Evolutionary conservation across 345 rosid genomes (phyloP).

Genomic region (Carallia pectinifolia): DNA sequence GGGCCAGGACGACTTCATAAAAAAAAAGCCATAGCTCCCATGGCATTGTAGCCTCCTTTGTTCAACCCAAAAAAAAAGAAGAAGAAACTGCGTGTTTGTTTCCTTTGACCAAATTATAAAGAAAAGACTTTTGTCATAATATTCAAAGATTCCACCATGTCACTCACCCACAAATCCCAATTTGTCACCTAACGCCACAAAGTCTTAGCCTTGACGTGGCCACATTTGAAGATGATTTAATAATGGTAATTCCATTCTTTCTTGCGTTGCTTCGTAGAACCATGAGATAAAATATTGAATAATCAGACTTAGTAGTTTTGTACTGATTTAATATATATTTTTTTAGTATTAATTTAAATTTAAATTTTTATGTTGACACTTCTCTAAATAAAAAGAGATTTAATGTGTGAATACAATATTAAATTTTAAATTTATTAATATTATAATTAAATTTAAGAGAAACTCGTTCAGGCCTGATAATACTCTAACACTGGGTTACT

Average conservation of each 20-base stretch:
- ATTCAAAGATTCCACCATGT: background rate
- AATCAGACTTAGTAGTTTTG: too few species aligned
- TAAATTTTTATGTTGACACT: too few species aligned
- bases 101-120: background rate
- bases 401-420: too few species aligned
- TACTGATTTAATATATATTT: too few species aligned
- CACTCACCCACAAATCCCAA: background rate
- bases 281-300: background rate
- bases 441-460: too few species aligned
- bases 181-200: slow-evolving; percentile 22
- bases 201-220: slow-evolving; percentile 17
- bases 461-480: too few species aligned
- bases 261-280: slow-evolving; percentile 15
- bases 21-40: background rate
- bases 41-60: too few species aligned
- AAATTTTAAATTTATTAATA: too few species aligned
- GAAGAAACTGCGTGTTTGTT: background rate
- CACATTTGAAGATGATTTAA: slow-evolving; percentile 13
- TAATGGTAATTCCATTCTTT: background rate
- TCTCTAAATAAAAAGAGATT: too few species aligned
- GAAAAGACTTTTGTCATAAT: background rate
- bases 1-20: background rate
- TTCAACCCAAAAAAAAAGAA: too few species aligned
- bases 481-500: too few species aligned
- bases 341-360: too few species aligned